Conservation (phyloP, 805 yeast species). For the Cyberlindnera maritima region DNA sequence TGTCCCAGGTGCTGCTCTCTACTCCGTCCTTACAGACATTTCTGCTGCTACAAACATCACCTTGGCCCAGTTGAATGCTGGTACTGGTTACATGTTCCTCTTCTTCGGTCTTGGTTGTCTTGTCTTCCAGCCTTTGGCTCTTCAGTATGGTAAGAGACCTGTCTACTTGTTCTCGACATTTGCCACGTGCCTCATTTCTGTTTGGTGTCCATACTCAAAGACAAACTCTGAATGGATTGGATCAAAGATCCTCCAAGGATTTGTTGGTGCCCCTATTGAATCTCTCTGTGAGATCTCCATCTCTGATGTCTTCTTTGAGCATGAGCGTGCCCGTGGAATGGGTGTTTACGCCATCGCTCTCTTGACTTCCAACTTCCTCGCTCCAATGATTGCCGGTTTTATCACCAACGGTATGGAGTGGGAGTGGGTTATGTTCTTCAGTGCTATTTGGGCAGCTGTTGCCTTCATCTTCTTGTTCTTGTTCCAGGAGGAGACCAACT, state of each 20-base stretch:
- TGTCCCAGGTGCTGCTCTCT: constrained; percentile 45
- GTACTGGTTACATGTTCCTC: constrained; percentile 49
- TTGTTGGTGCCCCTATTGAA: constrained; percentile 43
- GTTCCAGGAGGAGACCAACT: constrained; percentile 55
- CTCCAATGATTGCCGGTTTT: constrained; percentile 60
- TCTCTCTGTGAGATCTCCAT: constrained; percentile 48
- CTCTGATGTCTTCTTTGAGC: constrained; percentile 49
- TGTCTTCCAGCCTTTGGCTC: constrained; percentile 49
- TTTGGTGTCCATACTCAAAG: constrained; percentile 41
- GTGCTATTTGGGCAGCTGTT: constrained; percentile 45
- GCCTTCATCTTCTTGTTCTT: constrained; percentile 39
- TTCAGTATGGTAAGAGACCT: constrained; percentile 47
- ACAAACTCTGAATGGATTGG: constrained; percentile 38
- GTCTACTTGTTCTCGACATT: constrained; percentile 38
- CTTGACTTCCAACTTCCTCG: constrained; percentile 52
- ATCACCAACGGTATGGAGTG: constrained; percentile 49
- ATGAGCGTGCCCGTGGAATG: constrained; percentile 46
- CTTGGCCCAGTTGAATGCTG: constrained; percentile 40
- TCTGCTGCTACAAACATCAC: constrained; percentile 35
- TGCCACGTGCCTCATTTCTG: constrained; percentile 37
- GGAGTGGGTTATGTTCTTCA: constrained; percentile 50
- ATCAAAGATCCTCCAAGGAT: constrained; percentile 36
- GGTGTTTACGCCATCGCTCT: constrained; percentile 53
- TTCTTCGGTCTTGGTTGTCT: constrained; percentile 51
- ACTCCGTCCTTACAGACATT: constrained; percentile 41